These are phyloP conservation scores for Lentinula raphanica DNA, from an alignment of 768 basidiomycete genomes.

Conservation along the genomic window DNA sequence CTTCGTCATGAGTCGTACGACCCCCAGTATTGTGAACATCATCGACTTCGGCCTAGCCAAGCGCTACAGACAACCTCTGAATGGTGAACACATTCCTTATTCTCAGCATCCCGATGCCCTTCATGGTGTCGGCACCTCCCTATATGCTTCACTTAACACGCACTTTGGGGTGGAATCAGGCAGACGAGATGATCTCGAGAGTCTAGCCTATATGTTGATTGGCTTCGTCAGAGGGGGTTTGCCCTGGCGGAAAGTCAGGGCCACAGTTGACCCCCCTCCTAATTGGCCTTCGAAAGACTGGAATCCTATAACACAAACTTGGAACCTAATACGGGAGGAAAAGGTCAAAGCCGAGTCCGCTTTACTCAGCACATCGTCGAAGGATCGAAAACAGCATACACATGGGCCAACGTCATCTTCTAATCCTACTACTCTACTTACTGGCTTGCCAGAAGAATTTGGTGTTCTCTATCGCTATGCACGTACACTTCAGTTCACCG, in stretches of 20 bases:
- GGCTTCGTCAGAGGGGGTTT: conserved; percentile 75
- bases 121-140: conserved; percentile 74
- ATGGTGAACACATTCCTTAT: conserved; percentile 66
- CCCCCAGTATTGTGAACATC: conserved; percentile 72
- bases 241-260: conserved; percentile 74
- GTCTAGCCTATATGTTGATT: conserved; percentile 77
- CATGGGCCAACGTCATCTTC: conserved; percentile 1
- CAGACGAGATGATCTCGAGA: conserved; percentile 75
- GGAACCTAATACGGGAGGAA: conserved; percentile 72
- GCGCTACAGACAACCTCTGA: conserved; percentile 64
- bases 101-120: conserved; percentile 52
- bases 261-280: conserved; percentile 29
- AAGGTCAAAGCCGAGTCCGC: conserved; percentile 63
- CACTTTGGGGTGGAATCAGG: conserved; percentile 73
- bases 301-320: conserved; percentile 61
- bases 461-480: conserved; percentile 64
- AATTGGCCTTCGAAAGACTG: conserved; percentile 18
- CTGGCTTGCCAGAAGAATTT: conserved; percentile 52
- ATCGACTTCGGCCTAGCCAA: conserved; percentile 86
- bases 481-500: conserved; percentile 79
- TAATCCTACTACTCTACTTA: neutral
- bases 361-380: conserved; percentile 71
- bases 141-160: conserved; percentile 72
- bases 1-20: conserved; percentile 87
- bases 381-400: conserved; percentile 46